A percentile compares a stretch with the other conserved stretches of the same genome.
Conservation (phyloP, 257 asterid genomes). For the Plantago ovata region DNA sequence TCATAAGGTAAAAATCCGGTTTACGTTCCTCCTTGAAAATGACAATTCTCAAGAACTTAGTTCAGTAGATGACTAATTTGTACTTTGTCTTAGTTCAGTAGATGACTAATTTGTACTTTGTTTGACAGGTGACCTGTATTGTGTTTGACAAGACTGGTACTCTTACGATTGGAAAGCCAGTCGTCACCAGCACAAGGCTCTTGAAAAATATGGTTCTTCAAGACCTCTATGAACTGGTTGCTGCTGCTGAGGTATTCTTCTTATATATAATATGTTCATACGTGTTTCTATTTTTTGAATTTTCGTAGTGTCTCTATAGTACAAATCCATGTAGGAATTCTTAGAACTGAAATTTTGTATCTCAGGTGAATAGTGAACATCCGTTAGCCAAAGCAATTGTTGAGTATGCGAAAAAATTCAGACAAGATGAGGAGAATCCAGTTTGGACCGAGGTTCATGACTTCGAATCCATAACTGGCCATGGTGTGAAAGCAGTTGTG, state of each 20-base stretch:
- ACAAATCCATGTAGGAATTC: background rate
- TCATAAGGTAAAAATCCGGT: constrained; percentile 49
- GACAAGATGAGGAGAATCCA: constrained; percentile 41
- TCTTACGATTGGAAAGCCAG: constrained; percentile 80
- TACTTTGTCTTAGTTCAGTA: background rate
- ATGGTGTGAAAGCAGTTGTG: constrained; percentile 78
- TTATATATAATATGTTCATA: no score
- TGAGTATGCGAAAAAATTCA: constrained; percentile 49
- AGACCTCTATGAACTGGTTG: constrained; percentile 59
- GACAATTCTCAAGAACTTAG: background rate
- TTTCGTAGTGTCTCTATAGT: no score
- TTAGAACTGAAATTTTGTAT: background rate
- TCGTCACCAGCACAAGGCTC: constrained; percentile 52
- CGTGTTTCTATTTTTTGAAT: no score
- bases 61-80: background rate
- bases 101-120: background rate
- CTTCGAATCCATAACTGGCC: constrained; percentile 76
- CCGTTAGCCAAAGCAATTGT: constrained; percentile 76
- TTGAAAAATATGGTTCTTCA: constrained; percentile 42
- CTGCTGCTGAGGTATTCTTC: constrained; percentile 73
- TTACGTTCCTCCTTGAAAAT: no score
- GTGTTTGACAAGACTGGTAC: constrained; percentile 89
- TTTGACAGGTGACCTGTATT: constrained; percentile 55
- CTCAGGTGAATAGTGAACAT: constrained; percentile 82
- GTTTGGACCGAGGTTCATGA: constrained; percentile 51